phyloP scores from a whole-genome alignment of 2,329 filamentous ascomycete species.

The Zasmidium cellare region DNA sequence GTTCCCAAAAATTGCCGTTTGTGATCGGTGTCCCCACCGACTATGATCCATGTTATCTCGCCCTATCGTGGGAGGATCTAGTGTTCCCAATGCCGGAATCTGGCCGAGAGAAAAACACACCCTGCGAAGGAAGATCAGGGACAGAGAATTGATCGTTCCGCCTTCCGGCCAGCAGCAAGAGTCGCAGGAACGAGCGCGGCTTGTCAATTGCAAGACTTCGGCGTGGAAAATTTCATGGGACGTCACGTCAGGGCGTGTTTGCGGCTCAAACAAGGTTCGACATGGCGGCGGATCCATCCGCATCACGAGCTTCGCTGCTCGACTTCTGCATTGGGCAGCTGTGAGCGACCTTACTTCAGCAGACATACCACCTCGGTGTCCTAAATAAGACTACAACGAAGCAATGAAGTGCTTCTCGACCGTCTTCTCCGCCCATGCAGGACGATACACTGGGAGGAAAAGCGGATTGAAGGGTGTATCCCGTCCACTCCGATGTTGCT shows the following conservation, averaged over 20 bases:
- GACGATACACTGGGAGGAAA: too few relatives aligned
- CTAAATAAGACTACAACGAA: too few relatives aligned
- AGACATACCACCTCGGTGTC: background rate
- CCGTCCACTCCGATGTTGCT: too few relatives aligned
- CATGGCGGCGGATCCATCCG: background rate
- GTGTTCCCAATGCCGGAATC: too few relatives aligned
- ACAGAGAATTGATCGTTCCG: too few relatives aligned
- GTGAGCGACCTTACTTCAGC: background rate
- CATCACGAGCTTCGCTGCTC: background rate
- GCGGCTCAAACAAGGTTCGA: background rate
- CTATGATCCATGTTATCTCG: background rate
- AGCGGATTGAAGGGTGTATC: too few relatives aligned
- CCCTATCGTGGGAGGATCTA: background rate
- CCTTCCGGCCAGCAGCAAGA: too few relatives aligned
- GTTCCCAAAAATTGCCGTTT: background rate
- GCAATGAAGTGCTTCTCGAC: too few relatives aligned
- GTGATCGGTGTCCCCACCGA: background rate
- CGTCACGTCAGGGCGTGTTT: background rate
- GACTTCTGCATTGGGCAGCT: background rate
- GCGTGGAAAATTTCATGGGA: background rate
- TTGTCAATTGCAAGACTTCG: too few relatives aligned
- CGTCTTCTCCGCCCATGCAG: too few relatives aligned
- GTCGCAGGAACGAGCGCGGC: too few relatives aligned
- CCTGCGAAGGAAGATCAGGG: background rate
- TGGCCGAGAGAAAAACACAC: background rate